Conservation (phyloP, 345 rosid genomes). For the Gossypium rotundifolium region DNA sequence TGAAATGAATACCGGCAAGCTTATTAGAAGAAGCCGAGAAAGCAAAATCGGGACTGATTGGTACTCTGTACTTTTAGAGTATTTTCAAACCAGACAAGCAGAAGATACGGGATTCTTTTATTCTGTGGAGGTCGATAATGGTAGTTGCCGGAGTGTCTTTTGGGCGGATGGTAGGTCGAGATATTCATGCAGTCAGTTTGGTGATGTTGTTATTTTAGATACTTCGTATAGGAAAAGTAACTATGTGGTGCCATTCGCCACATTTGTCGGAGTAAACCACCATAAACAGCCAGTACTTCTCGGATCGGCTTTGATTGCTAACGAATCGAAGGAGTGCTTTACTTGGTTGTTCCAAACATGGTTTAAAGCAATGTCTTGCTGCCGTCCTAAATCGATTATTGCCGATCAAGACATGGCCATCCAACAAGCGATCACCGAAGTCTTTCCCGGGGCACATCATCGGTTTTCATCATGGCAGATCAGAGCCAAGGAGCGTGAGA, state of each 20-base stretch:
- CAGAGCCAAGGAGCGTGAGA: constrained; percentile 55
- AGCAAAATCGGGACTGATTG: constrained; percentile 71
- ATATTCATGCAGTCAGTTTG: constrained; percentile 80
- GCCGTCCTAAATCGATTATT: constrained; percentile 62
- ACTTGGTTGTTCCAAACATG: constrained; percentile 81
- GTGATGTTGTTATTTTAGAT: constrained; percentile 64
- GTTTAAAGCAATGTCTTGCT: constrained; percentile 71
- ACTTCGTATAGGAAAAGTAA: constrained; percentile 65
- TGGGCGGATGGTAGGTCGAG: constrained; percentile 95
- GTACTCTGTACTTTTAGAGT: constrained; percentile 61
- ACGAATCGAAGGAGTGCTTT: constrained; percentile 62
- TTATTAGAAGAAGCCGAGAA: constrained; percentile 24
- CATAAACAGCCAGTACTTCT: constrained; percentile 86
- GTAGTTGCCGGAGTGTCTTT: constrained; percentile 64
- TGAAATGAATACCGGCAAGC: constrained; percentile 30
- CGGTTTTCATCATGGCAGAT: constrained; percentile 77
- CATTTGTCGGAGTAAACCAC: constrained; percentile 79
- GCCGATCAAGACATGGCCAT: constrained; percentile 80
- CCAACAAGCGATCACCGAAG: constrained; percentile 59
- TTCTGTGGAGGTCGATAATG: constrained; percentile 49
- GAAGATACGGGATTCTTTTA: constrained; percentile 85
- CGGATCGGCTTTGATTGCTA: constrained; percentile 75
- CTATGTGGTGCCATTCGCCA: constrained; percentile 67
- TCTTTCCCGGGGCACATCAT: constrained; percentile 72
- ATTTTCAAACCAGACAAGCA: constrained; percentile 71